Evolutionary conservation across 176 grass and related monocot genomes (phyloP), one percentile per base, ranked within the genome.

Genomic region (Oryza rufipogon): DNA sequence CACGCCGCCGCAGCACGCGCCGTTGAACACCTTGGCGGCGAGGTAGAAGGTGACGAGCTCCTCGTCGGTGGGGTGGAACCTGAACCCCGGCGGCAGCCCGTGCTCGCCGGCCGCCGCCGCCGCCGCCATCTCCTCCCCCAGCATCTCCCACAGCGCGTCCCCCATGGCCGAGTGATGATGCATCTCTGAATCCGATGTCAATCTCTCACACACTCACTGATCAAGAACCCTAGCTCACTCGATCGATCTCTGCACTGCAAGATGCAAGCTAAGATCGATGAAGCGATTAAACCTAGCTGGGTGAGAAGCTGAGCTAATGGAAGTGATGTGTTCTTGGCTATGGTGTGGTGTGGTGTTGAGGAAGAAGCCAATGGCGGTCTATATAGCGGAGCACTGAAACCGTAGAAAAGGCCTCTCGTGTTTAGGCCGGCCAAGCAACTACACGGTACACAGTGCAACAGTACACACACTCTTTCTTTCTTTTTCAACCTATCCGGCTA

Each of bases 61-160:
- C 83, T 99, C 96, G 70, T 99, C 96, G 19, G 96, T 99, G 1
- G 96, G 96, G 83, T 99, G 93, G 83, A 99, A 99, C 56, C 96
- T 91, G 80, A 96, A 99, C 17, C 96, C 96, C 0, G 96, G 96
- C 12, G 96, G 96, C 1, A 99, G 82, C 3, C 93, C 96, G 83
- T 95, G 88, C 89, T 95, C 96, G 19, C 66, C 75, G 4, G 23
- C 73, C 1, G 81, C 54, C 2, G 44, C 88, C 6, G 75, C 52
- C 0, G 87, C 88, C 19, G 84, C 92, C 70, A 83, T 81, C 77
- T 98, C 93, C 15, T 95, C 96, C 6, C 85, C 91, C 3, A 92
- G 73, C 26, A 99, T 80, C 46, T 96, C 96, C 93, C 91, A 96
- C 74, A 91, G 68, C 71, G 84, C 82, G 36, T 97, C 95, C 19